phyloP scores from a whole-genome alignment of 2,329 filamentous ascomycete species.

The Alternaria viburni region DNA sequence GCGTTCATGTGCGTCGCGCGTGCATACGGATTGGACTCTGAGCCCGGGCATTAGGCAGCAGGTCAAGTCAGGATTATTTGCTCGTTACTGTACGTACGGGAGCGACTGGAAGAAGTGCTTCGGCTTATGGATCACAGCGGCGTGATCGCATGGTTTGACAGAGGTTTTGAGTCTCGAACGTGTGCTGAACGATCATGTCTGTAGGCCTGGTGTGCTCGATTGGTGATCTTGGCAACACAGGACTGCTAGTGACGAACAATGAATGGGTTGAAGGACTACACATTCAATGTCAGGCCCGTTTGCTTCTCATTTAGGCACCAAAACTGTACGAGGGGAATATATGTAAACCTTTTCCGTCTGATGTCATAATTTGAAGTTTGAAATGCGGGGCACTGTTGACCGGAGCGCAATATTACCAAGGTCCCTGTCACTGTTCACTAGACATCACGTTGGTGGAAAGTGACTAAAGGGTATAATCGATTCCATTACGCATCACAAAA shows the following conservation, averaged over 20 bases:
- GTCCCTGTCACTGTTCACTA: no score
- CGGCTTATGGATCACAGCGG: neutral
- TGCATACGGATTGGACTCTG: neutral
- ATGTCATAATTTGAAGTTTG: neutral
- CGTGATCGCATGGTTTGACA: neutral
- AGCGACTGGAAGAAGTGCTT: no score
- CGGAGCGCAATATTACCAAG: neutral
- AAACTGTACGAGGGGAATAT: neutral
- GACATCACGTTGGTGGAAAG: neutral
- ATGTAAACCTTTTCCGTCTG: neutral
- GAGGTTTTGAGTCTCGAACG: neutral
- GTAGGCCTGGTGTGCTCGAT: neutral
- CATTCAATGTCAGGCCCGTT: neutral
- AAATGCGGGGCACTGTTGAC: neutral
- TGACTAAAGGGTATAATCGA: neutral
- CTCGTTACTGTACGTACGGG: neutral
- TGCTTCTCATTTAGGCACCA: neutral
- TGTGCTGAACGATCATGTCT: neutral
- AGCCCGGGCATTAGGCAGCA: neutral
- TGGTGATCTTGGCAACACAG: neutral
- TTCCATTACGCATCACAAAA: constrained; percentile 3
- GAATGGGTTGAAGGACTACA: neutral
- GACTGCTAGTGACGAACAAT: neutral
- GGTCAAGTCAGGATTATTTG: neutral
- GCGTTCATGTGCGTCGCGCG: neutral